Base-by-base conservation (phyloP, 2,329 filamentous ascomycete species). In the Colletotrichum truncatum region DNA sequence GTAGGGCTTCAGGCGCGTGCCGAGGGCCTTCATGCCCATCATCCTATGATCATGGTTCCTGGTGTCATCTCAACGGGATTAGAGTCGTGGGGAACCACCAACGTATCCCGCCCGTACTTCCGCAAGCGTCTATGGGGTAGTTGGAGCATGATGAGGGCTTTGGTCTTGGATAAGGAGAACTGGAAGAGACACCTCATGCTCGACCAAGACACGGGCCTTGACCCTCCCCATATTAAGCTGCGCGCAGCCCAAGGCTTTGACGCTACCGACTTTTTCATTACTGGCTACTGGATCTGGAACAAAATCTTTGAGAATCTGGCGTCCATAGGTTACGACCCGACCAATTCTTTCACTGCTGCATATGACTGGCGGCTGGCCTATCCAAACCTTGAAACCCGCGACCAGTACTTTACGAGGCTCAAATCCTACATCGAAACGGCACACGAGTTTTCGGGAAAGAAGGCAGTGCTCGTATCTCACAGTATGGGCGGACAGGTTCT, bases 111-210 rank as follows among this genome's bases (percentile, higher is more conserved):
- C 34, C 92, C 91, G 64, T 99, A 98, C 79, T 99, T 99, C 78
- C 87, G 96, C 68, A 97, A 97, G 80, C 86, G 96, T 57, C 81
- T 99, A 52, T 99, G 96, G 96, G 96, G 96, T 4, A 97, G 93
- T 71, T 99, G 97, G 96, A 97, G 89, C 69, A 99, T 99, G 96
- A 98, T 99, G 94, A 88, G 91, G 52, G 95, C 96, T 0, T 81
- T 99, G 69, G 93, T 99, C 2, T 80, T 97, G 73, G 96, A 98
- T 77, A 98, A 98, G 78, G 90, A 97, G 26, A 85, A 87, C 32
- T 99, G 96, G 96, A 99, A 98, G 82, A 90, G 84, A 72, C 96
- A 99, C 76, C 93, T 99, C 70, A 98, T 98, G 94, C 85, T 99
- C 10, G 96, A 99, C 78, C 94, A 95, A 76, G 79, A 88, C 36